Base-by-base conservation (phyloP, 805 yeast genomes). In the Blastobotrys mokoenaii region DNA sequence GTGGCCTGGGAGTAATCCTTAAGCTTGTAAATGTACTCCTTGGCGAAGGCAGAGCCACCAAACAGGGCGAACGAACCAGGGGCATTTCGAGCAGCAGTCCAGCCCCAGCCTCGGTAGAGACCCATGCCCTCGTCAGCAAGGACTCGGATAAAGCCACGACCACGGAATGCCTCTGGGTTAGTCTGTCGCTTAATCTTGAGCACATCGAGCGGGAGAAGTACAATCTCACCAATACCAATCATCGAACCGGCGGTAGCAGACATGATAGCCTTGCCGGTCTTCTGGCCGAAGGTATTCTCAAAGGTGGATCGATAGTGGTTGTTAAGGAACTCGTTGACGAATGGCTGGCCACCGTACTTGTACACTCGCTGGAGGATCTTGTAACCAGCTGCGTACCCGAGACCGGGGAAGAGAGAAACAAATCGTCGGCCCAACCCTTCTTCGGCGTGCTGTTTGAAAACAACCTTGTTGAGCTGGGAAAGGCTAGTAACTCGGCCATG, bases 1-100 rank as follows among this genome's bases (percentile, higher is more conserved):
- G 97, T 84, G 37, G 98, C 98, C 51, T 79, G 66, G 30, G 89
- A 74, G 72, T 93, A 88, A 69, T 93, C 98, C 55, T 72, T 62
- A 59, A 93, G 74, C 12, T 89, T 89, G 57, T 87, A 79, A 49
- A 93, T 77, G 70, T 86, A 93, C 70, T 93, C 99, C 71, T 93
- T 93, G 50, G 98, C 97, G 64, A 93, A 93, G 12, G 99, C 96
- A 62, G 90, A 88, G 69, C 97, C 99, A 56, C 99, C 99, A 57
- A 93, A 93, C 47, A 93, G 73, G 14, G 97, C 96, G 62, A 93
- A 93, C 1, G 96, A 87, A 49, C 99, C 99, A 33, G 99, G 99
- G 2, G 97, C 97, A 65, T 93, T 93, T 77, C 99, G 83, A 38
- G 99, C 99, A 56, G 95, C 95, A 49, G 99, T 93, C 99, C 99